Evolutionary conservation across 2,329 filamentous ascomycete species (phyloP), one percentile per base, ranked within the genome.

Genomic region (Talaromyces rugulosus): DNA sequence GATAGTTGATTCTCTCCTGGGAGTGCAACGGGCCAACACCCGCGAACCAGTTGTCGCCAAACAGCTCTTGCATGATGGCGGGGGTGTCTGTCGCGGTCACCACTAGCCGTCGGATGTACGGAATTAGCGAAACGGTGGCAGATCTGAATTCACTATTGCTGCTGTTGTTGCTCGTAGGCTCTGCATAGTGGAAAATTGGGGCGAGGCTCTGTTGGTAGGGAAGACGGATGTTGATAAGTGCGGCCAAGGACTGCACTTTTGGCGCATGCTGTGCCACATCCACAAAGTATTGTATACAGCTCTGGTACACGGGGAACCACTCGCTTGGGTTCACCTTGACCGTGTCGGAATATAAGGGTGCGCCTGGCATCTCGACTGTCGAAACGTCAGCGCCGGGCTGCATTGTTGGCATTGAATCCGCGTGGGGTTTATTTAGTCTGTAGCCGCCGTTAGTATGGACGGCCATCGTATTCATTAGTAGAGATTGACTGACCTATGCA

Each of bases 31-130:
- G 86, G 0, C 92, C 89, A 47, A 98, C 84, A 0, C 95, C 95
- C 12, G 84, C 81, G 44, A 80, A 75, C 91, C 93, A 99, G 71
- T 94, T 88, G 62, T 95, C 88, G 18, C 95, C 95, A 69, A 98
- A 99, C 78, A 97, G 96, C 7, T 91, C 91, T 70, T 94, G 90
- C 66, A 99, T 81, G 18, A 96, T 87, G 0, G 85, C 84, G 0
- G 90, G 87, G n/a, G 87, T 87, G 74, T 98, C 95, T 75, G 96
- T 93, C 1, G 91, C 94, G 0, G 94, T 98, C n/a, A 90, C 90
- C 53, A 98, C 87, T 1, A 98, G 83, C 8, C 95, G 90, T n/a
- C 94, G 88, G 64, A 98, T 87, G 74, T 96, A 99, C 0, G 93
- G 92, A 3, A 94, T 84, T 2, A 97, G 82, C 0, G 90, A 91